A percentile compares a stretch with the other conserved stretches of the same genome.
These are phyloP conservation scores for Phytophthora cryptogea DNA, from an alignment of 352 stramenopile species.

Conservation along the genomic window DNA sequence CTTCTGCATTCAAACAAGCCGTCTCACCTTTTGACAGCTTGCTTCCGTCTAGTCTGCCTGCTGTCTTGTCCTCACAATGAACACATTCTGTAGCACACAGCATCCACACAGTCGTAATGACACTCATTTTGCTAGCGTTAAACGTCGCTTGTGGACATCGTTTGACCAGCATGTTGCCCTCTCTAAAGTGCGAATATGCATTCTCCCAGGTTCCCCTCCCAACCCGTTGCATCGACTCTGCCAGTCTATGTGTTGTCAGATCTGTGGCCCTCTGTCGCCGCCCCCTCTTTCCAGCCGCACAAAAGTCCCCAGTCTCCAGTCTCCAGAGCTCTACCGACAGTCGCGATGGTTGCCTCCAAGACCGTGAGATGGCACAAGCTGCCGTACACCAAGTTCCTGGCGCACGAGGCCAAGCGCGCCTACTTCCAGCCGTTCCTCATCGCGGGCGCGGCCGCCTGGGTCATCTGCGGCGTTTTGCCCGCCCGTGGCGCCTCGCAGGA, in stretches of 20 bases:
- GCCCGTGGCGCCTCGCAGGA: constrained; percentile 80
- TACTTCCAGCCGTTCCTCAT: constrained; percentile 88
- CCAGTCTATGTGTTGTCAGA: constrained; percentile 10
- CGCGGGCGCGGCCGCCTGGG: constrained; percentile 72
- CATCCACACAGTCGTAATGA: no score
- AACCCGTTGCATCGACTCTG: background rate
- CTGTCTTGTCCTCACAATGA: no score
- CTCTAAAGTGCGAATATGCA: constrained; percentile 17
- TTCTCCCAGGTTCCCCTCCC: background rate
- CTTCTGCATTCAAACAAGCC: no score
- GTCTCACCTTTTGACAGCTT: no score
- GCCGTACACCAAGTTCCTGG: constrained; percentile 75
- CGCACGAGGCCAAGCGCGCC: constrained; percentile 73
- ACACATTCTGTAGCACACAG: no score
- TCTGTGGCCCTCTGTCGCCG: constrained; percentile 6
- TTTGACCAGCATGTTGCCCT: background rate
- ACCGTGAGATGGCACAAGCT: constrained; percentile 86
- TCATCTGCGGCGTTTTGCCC: constrained; percentile 84
- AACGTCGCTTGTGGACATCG: background rate
- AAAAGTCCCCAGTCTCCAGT: background rate
- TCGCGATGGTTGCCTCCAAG: constrained; percentile 64
- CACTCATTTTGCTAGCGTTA: no score
- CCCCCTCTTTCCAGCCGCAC: constrained; percentile 9
- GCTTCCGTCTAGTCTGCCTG: no score
- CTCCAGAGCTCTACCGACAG: constrained; percentile 5